A percentile compares a stretch with the other conserved stretches of the same genome.
phyloP scores from a whole-genome alignment of 208 protist genomes.

The Leishmania guyanensis region DNA sequence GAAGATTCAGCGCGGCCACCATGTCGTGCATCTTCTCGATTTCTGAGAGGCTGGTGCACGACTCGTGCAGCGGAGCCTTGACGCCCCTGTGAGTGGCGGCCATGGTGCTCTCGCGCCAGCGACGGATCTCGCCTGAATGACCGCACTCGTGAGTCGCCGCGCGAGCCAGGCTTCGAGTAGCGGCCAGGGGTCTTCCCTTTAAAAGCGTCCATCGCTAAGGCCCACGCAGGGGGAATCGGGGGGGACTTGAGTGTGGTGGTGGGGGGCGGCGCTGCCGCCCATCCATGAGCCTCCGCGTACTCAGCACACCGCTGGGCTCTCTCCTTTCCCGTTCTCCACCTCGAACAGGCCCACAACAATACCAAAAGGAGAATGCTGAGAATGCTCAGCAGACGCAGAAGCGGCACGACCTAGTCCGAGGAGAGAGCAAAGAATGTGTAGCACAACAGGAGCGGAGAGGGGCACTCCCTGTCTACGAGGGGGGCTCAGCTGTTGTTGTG shows the following conservation, averaged over 20 bases:
- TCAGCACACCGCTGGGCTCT: neutral
- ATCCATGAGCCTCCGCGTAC: neutral
- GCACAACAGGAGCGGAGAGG: neutral
- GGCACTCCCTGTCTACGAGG: neutral
- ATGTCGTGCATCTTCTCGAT: neutral
- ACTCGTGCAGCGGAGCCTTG: neutral
- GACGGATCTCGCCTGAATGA: neutral
- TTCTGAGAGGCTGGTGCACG: neutral
- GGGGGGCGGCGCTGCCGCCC: neutral
- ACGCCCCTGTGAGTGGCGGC: neutral
- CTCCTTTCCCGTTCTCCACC: neutral
- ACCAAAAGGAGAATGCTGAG: too few species aligned
- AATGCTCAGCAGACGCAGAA: neutral
- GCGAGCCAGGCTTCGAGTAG: neutral
- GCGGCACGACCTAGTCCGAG: neutral
- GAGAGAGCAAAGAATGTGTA: neutral
- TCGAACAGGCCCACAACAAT: neutral
- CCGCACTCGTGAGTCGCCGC: neutral
- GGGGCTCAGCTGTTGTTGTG: neutral
- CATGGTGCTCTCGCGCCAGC: neutral
- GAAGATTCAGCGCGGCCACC: neutral
- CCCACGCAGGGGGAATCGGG: neutral
- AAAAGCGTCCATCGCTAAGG: neutral
- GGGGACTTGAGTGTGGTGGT: neutral
- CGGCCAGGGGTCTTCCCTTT: neutral